Evolutionary conservation across 768 basidiomycete species (phyloP), one percentile per base, ranked within the genome.

Genomic region (Leccinum aurantiacum): DNA sequence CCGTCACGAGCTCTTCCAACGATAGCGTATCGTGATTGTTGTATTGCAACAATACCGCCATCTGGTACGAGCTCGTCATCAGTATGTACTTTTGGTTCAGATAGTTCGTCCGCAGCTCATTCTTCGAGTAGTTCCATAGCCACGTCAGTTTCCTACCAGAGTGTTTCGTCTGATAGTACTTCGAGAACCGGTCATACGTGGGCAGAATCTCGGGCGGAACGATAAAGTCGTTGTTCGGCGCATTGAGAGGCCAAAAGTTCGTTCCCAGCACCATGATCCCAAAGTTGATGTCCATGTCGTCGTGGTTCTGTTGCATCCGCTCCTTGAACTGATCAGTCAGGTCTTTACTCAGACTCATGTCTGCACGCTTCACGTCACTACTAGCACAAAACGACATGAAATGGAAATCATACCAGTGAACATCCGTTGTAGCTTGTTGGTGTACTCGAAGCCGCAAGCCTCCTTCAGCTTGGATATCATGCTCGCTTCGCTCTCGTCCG

Each of bases 381-480:
- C 44, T 48, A 27, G n/a, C 41, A n/a, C 14, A 15, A 17, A 56
- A 46, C 15, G 13, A 2, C 1, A 49, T 2, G 58, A 11, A n/a
- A 17, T 14, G 11, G n/a, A 53, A 4, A 49, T 25, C 79, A 13
- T 60, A 93, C 93, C 93, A 41, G 91, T 94, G 75, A 99, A 95
- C 96, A 98, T 98, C 72, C 92, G 88, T 72, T 93, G 91, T 53
- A 98, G 78, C 75, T 98, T 98, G 77, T 90, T 90, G 38, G 95
- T 97, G 75, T 98, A 97, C 67, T 98, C 95, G 77, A 93, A 95
- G 57, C 96, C 96, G 68, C 93, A 97, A 8, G 91, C 91, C 69
- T 95, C 95, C 80, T 97, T 98, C 67, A 99, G 76, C 76, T 97
- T 98, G 53, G 93, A 90, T 66, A 98, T 97, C 96, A 99, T 99